These are phyloP conservation scores for Pseudodiploospora longispora DNA, from an alignment of 2,329 filamentous ascomycete species.

Conservation along the genomic window DNA sequence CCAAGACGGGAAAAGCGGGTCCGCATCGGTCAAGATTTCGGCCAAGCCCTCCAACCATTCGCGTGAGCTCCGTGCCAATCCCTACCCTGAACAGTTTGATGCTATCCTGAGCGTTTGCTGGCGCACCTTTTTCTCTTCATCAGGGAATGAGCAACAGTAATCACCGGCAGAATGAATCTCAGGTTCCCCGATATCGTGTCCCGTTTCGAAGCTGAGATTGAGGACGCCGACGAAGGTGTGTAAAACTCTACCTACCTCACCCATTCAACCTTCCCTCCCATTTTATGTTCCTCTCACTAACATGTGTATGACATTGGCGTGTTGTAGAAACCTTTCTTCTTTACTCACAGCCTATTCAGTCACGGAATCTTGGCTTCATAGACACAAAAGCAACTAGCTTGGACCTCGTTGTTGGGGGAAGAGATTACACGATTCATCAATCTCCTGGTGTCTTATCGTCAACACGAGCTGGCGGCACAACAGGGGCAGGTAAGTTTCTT, in stretches of 20 bases:
- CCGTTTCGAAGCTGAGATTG: conserved; percentile 34
- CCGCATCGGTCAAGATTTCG: too few species aligned
- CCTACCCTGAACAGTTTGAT: too few species aligned
- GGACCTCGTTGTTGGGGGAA: conserved; percentile 58
- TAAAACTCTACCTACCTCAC: neutral
- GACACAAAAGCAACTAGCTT: conserved; percentile 60
- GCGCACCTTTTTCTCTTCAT: too few species aligned
- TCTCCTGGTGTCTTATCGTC: conserved; percentile 77
- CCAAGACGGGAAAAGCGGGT: too few species aligned
- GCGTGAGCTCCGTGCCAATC: too few species aligned
- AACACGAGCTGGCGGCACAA: conserved; percentile 54
- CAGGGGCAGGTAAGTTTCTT: conserved; percentile 37
- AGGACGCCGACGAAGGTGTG: conserved; percentile 42
- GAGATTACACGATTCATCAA: conserved; percentile 71
- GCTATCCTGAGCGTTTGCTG: too few species aligned
- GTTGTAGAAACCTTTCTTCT: conserved; percentile 74
- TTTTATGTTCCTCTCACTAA: conserved; percentile 2
- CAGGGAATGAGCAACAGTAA: too few species aligned
- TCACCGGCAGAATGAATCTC: too few species aligned
- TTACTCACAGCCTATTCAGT: conserved; percentile 68
- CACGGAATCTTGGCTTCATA: conserved; percentile 76
- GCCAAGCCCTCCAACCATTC: too few species aligned
- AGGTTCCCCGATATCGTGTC: conserved; percentile 14
- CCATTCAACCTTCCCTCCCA: neutral
- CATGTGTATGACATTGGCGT: neutral